A percentile compares a stretch with the other conserved stretches of the same genome.
Conservation (phyloP, 169 alveolate species). For the Eimeria nieschulzi region DNA sequence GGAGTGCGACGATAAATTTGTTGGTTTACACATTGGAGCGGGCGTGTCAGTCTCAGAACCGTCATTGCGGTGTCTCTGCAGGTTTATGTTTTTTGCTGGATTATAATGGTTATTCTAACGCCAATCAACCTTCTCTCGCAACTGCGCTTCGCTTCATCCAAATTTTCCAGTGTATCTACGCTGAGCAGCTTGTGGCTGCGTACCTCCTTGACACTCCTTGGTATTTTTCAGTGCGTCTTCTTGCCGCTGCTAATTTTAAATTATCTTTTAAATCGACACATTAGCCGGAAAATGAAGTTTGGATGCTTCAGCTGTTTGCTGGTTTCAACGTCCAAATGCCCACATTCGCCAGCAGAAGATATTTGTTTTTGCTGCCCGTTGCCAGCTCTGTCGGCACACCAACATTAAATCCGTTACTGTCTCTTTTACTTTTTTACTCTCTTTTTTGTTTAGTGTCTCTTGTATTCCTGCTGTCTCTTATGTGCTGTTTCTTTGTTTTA, state of each 20-base stretch:
- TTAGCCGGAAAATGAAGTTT: too few species aligned
- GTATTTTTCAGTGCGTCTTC: conserved; percentile 64
- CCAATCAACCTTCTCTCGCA: conserved; percentile 65
- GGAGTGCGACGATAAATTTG: conserved; percentile 28
- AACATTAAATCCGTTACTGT: too few species aligned
- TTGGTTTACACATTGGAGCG: conserved; percentile 69
- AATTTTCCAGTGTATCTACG: conserved; percentile 66
- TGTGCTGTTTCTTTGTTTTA: too few species aligned
- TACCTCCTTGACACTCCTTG: conserved; percentile 69
- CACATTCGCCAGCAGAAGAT: too few species aligned
- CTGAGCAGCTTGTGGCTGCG: conserved; percentile 65
- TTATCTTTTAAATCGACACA: too few species aligned
- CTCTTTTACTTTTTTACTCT: too few species aligned
- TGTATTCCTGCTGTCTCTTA: too few species aligned
- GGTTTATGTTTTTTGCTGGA: conserved; percentile 52
- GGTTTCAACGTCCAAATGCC: too few species aligned
- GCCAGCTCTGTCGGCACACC: not conserved
- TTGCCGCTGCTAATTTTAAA: not conserved
- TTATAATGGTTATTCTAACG: conserved; percentile 56
- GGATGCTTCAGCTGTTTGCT: too few species aligned
- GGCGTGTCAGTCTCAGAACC: conserved; percentile 69
- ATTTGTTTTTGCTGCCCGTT: not conserved
- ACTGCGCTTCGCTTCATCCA: conserved; percentile 69
- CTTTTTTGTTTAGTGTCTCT: not conserved
- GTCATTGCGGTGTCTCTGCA: conserved; percentile 27